Conservation (phyloP, 306 rosid species). For the Oxytropis ochrocephala region DNA sequence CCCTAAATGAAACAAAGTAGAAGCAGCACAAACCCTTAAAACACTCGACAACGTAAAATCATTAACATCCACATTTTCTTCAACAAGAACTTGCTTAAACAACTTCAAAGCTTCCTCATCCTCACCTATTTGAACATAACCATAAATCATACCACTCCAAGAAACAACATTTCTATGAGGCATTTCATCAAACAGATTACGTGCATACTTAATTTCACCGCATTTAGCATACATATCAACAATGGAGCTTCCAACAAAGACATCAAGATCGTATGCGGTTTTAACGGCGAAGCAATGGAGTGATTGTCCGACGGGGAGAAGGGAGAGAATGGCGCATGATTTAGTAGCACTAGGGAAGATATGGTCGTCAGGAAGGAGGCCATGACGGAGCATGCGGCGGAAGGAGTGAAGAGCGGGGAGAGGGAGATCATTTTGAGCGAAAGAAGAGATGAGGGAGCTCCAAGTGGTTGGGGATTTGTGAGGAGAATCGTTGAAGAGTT, state of each 20-base stretch:
- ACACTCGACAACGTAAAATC: constrained; percentile 83
- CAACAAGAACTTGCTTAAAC: constrained; percentile 49
- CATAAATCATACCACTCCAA: constrained; percentile 85
- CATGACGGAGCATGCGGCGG: constrained; percentile 53
- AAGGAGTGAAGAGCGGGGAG: constrained; percentile 45
- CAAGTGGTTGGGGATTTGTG: constrained; percentile 55
- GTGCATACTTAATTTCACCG: constrained; percentile 36
- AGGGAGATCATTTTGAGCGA: constrained; percentile 75
- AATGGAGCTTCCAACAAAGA: constrained; percentile 37
- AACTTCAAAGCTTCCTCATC: constrained; percentile 58
- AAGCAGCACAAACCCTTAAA: constrained; percentile 55
- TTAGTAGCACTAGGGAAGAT: constrained; percentile 63
- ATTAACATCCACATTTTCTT: constrained; percentile 43
- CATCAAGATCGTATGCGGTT: constrained; percentile 41
- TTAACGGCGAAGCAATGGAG: constrained; percentile 53
- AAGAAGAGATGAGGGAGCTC: constrained; percentile 75
- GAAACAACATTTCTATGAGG: constrained; percentile 69
- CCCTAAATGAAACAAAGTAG: constrained; percentile 69
- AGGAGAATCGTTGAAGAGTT: constrained; percentile 43
- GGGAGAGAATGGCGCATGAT: constrained; percentile 49
- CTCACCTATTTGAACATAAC: constrained; percentile 54
- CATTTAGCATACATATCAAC: constrained; percentile 73
- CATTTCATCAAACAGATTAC: constrained; percentile 64
- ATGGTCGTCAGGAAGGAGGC: constrained; percentile 53
- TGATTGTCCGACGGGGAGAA: constrained; percentile 35